Evolutionary conservation across 169 alveolate species (phyloP).

Genomic region (Plasmodium knowlesi): DNA sequence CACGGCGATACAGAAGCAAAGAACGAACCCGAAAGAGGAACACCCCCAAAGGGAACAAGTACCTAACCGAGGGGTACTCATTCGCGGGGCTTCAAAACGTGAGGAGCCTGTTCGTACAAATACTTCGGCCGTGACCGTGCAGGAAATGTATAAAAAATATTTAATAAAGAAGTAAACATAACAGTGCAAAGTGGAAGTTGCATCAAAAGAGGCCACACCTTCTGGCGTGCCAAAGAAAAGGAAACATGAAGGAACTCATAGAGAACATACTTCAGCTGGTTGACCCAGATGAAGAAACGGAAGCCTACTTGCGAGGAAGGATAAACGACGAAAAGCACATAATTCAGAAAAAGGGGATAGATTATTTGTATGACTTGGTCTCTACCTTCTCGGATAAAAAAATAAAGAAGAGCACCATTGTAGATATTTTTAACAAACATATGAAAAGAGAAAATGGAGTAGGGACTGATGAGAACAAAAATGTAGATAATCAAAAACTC

Average conservation of each 20-base stretch:
- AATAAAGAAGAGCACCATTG: constrained; percentile 31
- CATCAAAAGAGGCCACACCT: background rate
- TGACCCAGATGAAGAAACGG: constrained; percentile 51
- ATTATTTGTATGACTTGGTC: constrained; percentile 44
- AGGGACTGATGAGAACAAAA: constrained; percentile 7
- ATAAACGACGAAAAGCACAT: constrained; percentile 57
- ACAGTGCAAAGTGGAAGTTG: background rate
- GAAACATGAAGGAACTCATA: constrained; percentile 50
- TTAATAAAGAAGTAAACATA: background rate
- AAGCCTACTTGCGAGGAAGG: constrained; percentile 51
- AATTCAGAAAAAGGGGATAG: constrained; percentile 52
- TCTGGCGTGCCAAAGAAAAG: background rate
- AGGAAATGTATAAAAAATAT: background rate
- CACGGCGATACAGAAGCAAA: background rate
- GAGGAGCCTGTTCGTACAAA: background rate
- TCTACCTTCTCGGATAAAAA: constrained; percentile 57
- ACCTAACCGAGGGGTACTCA: background rate
- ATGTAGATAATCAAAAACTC: constrained; percentile 21
- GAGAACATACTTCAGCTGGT: constrained; percentile 8
- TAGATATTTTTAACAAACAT: constrained; percentile 56
- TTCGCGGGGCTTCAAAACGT: background rate
- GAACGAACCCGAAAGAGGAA: background rate
- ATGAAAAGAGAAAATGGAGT: constrained; percentile 12
- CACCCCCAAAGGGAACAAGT: background rate
- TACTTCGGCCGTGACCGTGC: background rate